phyloP scores from a whole-genome alignment of 176 grass and related monocot genomes.

The Lolium perenne region DNA sequence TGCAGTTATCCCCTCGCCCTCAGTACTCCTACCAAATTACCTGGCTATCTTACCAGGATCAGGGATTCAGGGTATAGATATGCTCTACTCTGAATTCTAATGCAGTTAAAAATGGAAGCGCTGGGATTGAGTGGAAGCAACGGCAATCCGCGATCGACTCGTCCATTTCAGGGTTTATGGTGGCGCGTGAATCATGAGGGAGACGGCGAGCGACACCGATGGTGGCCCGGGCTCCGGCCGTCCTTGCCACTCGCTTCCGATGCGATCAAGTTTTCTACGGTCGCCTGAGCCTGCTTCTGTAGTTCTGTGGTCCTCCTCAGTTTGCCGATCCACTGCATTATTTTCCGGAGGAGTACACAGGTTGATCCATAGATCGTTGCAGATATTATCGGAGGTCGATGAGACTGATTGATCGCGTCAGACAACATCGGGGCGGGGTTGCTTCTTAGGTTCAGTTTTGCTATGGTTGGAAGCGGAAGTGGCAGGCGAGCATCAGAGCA shows the following conservation, averaged over 20 bases:
- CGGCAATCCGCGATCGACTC: background rate
- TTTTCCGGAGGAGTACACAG: background rate
- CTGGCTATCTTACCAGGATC: background rate
- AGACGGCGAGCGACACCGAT: conserved; percentile 26
- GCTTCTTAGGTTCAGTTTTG: background rate
- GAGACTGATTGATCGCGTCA: conserved; percentile 1
- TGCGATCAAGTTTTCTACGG: background rate
- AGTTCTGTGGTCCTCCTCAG: conserved; percentile 16
- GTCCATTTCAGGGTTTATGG: background rate
- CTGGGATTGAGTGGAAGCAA: conserved; percentile 38
- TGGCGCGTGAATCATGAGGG: background rate
- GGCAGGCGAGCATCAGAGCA: background rate
- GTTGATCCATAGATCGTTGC: background rate
- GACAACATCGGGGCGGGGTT: background rate
- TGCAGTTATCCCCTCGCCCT: too few species aligned
- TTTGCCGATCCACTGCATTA: conserved; percentile 9
- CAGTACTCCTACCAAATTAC: background rate
- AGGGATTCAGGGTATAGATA: background rate
- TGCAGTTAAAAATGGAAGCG: background rate
- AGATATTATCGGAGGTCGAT: background rate
- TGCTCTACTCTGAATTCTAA: background rate
- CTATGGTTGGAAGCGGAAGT: background rate
- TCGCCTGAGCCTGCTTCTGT: background rate
- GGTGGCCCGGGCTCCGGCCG: background rate
- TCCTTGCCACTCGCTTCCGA: conserved; percentile 25